These are phyloP conservation scores for Solanum chmielewskii DNA, from an alignment of 257 asterid genomes.

Conservation along the genomic window DNA sequence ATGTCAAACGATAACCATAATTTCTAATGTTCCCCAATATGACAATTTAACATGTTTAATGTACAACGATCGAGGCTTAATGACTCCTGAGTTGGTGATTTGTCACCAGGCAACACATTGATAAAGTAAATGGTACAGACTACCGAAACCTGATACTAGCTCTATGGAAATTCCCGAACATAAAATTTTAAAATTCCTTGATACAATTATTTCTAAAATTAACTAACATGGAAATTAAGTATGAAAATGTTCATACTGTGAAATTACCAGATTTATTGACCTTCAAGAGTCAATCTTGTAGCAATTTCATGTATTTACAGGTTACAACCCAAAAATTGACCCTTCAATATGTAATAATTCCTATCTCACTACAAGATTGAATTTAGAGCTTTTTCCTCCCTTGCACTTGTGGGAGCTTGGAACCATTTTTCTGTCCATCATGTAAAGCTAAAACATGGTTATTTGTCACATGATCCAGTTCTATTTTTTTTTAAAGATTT, in stretches of 20 bases:
- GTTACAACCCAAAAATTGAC: background rate
- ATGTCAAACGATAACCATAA: background rate
- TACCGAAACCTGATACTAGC: background rate
- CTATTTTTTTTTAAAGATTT: background rate
- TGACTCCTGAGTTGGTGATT: background rate
- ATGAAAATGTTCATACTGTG: background rate
- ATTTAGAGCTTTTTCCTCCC: background rate
- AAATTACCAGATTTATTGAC: background rate
- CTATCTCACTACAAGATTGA: background rate
- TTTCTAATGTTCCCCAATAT: background rate
- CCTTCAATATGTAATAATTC: background rate
- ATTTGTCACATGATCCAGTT: background rate
- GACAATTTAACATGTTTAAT: background rate
- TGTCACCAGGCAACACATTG: background rate
- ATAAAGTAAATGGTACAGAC: background rate
- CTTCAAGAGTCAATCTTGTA: background rate
- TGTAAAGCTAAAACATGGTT: background rate
- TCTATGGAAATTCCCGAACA: background rate
- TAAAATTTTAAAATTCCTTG: background rate
- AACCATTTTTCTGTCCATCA: background rate
- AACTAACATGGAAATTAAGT: background rate
- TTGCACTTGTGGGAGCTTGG: background rate
- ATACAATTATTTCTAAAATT: background rate
- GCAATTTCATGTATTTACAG: background rate
- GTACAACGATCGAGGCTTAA: background rate